phyloP scores from a whole-genome alignment of 2,329 filamentous ascomycete genomes.

The Botrytis sinoallii region DNA sequence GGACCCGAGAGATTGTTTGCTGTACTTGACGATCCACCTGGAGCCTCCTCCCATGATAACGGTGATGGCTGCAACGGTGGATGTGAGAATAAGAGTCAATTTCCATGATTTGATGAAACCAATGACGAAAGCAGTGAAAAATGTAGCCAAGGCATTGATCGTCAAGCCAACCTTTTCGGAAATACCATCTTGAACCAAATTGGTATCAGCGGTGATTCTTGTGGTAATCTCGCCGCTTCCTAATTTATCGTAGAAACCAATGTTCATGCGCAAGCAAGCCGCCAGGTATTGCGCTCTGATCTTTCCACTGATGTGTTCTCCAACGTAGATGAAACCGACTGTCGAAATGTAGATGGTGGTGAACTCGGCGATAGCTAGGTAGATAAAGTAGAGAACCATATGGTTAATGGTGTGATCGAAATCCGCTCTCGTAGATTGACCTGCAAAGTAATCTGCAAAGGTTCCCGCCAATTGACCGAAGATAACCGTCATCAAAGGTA shows the following conservation, averaged over 20 bases:
- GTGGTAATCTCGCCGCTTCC: constrained; percentile 93
- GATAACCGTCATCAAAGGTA: constrained; percentile 58
- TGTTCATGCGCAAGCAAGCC: constrained; percentile 83
- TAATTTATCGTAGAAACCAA: constrained; percentile 89
- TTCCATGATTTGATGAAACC: constrained; percentile 93
- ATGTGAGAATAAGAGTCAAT: constrained; percentile 80
- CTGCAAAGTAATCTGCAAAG: constrained; percentile 60
- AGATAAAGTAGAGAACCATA: constrained; percentile 79
- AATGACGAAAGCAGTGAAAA: constrained; percentile 85
- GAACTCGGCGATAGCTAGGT: constrained; percentile 79
- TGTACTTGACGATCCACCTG: constrained; percentile 74
- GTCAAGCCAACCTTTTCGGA: constrained; percentile 85
- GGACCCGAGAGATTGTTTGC: constrained; percentile 71
- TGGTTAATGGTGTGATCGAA: constrained; percentile 60
- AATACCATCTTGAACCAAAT: constrained; percentile 88
- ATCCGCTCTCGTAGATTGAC: constrained; percentile 45
- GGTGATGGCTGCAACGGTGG: constrained; percentile 77
- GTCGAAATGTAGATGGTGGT: constrained; percentile 75
- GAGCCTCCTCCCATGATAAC: constrained; percentile 72
- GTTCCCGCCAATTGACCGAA: constrained; percentile 73
- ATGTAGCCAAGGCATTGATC: constrained; percentile 72
- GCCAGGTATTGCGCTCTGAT: constrained; percentile 80
- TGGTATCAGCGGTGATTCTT: constrained; percentile 90
- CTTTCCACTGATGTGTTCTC: constrained; percentile 74
- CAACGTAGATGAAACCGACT: constrained; percentile 84